These are phyloP conservation scores for Verbascum thapsus DNA, from an alignment of 257 asterid genomes.

Conservation along the genomic window DNA sequence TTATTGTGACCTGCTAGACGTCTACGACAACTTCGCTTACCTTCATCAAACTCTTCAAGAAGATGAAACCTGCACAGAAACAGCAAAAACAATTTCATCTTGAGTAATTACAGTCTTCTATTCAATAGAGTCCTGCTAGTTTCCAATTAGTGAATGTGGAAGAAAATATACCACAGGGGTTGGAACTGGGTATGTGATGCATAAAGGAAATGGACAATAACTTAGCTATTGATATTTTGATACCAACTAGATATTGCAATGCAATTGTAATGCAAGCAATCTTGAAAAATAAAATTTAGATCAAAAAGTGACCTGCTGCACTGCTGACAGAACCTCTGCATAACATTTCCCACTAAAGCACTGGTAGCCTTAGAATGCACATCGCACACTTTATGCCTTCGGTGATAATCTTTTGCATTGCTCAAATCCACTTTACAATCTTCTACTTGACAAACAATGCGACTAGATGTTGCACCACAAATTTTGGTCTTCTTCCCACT, in stretches of 20 bases:
- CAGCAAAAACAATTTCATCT: not conserved
- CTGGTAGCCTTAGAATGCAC: slow-evolving; percentile 78
- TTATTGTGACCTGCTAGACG: slow-evolving; percentile 92
- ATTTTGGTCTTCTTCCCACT: slow-evolving; percentile 74
- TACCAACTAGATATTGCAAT: not conserved
- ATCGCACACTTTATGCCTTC: slow-evolving; percentile 89
- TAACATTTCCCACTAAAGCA: slow-evolving; percentile 71
- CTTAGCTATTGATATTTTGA: not conserved
- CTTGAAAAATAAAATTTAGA: not conserved
- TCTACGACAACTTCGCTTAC: slow-evolving; percentile 90
- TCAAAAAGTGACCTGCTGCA: slow-evolving; percentile 76
- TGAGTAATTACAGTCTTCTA: not conserved
- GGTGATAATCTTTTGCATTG: slow-evolving; percentile 79
- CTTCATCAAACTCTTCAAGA: slow-evolving; percentile 95
- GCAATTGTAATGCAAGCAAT: slow-evolving; percentile 6
- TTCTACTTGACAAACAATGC: slow-evolving; percentile 81
- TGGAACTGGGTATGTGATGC: not conserved
- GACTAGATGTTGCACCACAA: slow-evolving; percentile 41
- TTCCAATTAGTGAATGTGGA: slow-evolving; percentile 9
- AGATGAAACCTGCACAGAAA: slow-evolving; percentile 66
- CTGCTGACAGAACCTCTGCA: slow-evolving; percentile 96
- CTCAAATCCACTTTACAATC: slow-evolving; percentile 83
- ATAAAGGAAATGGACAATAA: not conserved
- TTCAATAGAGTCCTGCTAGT: not conserved
- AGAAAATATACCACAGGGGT: not conserved